A percentile compares a stretch with the other conserved stretches of the same genome.
These are phyloP conservation scores for Daldinia childiae DNA, from an alignment of 495 filamentous ascomycete species.

Conservation along the genomic window DNA sequence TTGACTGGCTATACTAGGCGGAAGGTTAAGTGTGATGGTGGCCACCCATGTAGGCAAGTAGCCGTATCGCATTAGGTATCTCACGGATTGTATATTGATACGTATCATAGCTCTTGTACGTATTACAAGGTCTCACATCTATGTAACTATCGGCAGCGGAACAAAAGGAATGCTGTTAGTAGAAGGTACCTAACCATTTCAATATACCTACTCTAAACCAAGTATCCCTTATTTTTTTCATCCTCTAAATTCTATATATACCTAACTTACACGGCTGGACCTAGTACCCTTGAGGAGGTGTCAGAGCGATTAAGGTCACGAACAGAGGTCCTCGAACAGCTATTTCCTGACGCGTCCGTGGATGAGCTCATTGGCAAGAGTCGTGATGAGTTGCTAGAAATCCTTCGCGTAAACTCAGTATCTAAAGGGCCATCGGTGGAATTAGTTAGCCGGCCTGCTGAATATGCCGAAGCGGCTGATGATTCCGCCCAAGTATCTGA, in stretches of 20 bases:
- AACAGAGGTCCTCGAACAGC: constrained; percentile 25
- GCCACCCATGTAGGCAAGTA: constrained; percentile 42
- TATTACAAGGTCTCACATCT: constrained; percentile 42
- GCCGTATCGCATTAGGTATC: neutral
- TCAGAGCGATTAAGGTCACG: constrained; percentile 32
- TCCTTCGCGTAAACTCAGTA: constrained; percentile 10
- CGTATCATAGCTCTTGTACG: constrained; percentile 32
- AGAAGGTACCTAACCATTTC: constrained; percentile 30
- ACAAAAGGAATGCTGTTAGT: constrained; percentile 43
- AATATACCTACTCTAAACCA: neutral
- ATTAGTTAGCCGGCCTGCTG: neutral
- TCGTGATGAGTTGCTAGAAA: constrained; percentile 31
- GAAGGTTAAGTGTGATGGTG: constrained; percentile 45
- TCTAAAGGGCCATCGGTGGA: constrained; percentile 1
- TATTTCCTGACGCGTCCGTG: constrained; percentile 29
- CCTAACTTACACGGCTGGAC: constrained; percentile 2
- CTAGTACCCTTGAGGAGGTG: constrained; percentile 37
- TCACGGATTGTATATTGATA: neutral
- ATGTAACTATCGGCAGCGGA: constrained; percentile 43
- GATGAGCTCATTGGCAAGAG: constrained; percentile 40
- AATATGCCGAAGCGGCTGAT: constrained; percentile 26
- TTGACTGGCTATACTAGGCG: constrained; percentile 29
- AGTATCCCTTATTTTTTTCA: neutral
- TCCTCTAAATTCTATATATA: neutral
- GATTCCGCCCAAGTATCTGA: constrained; percentile 40